Conservation (phyloP, 179 eudicot genomes). For the Beta macrorhiza region DNA sequence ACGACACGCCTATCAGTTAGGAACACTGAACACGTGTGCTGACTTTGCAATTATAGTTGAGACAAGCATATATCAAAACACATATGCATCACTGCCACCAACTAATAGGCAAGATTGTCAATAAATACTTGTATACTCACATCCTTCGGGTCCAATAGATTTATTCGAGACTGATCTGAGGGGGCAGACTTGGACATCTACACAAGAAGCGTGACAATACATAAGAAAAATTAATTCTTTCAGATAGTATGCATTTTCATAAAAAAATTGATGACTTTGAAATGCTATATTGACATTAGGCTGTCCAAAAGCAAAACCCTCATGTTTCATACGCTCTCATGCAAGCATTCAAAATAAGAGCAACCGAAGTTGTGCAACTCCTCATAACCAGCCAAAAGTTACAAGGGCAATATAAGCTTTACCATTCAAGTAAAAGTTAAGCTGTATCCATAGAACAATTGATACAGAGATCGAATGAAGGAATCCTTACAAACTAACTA, state of each 20-base stretch:
- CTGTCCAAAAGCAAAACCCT: not conserved
- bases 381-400: not conserved
- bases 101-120: not conserved
- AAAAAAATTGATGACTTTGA: constrained; percentile 6
- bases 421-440: not conserved
- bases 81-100: not conserved
- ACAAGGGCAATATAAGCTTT: not conserved
- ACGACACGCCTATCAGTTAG: not conserved
- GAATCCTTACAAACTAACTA: not conserved
- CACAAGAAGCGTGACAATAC: constrained; percentile 23
- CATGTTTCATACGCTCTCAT: not conserved
- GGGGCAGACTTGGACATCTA: constrained; percentile 96
- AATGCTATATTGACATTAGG: not conserved
- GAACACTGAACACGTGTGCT: not conserved
- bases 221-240: constrained; percentile 8
- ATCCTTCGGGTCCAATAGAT: constrained; percentile 82
- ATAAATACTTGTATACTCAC: constrained; percentile 48
- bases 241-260: constrained; percentile 7
- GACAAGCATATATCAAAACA: not conserved
- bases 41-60: not conserved
- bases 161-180: constrained; percentile 88
- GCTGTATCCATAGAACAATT: not conserved
- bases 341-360: not conserved
- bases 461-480: not conserved
- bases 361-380: not conserved